Percentiles rank a stretch among this genome's conserved stretches.
Evolutionary conservation across 306 rosid species (phyloP).

Genomic region (peach (Prunus persica)): Prunus_persica_NCBIv2 NC_034016.1:12404001-12404500

Average conservation of each 20-base stretch:
- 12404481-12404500: conserved; percentile 34
- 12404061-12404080: no score
- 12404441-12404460: conserved; percentile 75
- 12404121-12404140: no score
- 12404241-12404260: conserved; percentile 4
- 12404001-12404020: no score
- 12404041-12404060: no score
- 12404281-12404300: neutral
- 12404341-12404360: neutral
- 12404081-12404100: no score
- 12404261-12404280: neutral
- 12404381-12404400: conserved; percentile 92
- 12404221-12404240: conserved; percentile 4
- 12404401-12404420: conserved; percentile 85
- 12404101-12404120: no score
- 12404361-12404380: neutral
- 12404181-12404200: no score
- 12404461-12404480: conserved; percentile 81
- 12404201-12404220: neutral
- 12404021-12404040: no score
- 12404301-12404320: neutral
- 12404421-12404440: conserved; percentile 88
- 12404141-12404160: no score
- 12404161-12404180: no score
- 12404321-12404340: neutral